These are phyloP conservation scores for Ganoderma sp. DNA, from an alignment of 1,284 basidiomycete genomes.

Conservation along the genomic window DNA sequence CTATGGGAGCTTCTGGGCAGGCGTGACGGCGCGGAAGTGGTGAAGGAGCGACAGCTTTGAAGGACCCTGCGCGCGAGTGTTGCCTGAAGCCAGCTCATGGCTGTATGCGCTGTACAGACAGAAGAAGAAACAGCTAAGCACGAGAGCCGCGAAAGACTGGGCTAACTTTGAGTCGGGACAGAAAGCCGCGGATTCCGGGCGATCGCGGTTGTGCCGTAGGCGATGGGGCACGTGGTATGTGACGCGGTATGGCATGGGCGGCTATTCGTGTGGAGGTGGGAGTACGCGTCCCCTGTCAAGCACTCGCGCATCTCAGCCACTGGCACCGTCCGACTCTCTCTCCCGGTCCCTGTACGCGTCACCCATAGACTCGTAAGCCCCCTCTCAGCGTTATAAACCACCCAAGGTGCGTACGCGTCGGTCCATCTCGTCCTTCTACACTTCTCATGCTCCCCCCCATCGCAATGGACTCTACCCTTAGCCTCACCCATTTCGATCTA, in stretches of 20 bases:
- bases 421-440: neutral
- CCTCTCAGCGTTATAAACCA: constrained; percentile 21
- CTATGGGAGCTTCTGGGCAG: constrained; percentile 11
- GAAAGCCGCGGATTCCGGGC: constrained; percentile 6
- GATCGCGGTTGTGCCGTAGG: constrained; percentile 1
- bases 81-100: constrained; percentile 29
- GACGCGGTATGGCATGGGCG: constrained; percentile 27
- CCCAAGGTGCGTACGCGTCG: constrained; percentile 10
- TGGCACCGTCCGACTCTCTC: constrained; percentile 10
- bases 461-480: constrained; percentile 22
- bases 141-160: too few species aligned
- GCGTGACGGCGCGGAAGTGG: constrained; percentile 25
- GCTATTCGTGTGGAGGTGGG: constrained; percentile 18
- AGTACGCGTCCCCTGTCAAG: constrained; percentile 30
- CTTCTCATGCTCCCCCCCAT: constrained; percentile 8
- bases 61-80: constrained; percentile 21
- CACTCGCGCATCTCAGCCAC: constrained; percentile 24
- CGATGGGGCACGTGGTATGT: constrained; percentile 23
- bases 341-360: constrained; percentile 30
- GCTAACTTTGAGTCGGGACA: constrained; percentile 2
- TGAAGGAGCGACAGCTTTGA: constrained; percentile 29
- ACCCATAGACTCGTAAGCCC: constrained; percentile 34
- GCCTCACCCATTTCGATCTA: constrained; percentile 17
- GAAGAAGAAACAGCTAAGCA: neutral
- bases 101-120: neutral